Evolutionary conservation across 345 rosid species (phyloP), one percentile per base, ranked within the genome.

Genomic region (Hypericum androsaemum): DNA sequence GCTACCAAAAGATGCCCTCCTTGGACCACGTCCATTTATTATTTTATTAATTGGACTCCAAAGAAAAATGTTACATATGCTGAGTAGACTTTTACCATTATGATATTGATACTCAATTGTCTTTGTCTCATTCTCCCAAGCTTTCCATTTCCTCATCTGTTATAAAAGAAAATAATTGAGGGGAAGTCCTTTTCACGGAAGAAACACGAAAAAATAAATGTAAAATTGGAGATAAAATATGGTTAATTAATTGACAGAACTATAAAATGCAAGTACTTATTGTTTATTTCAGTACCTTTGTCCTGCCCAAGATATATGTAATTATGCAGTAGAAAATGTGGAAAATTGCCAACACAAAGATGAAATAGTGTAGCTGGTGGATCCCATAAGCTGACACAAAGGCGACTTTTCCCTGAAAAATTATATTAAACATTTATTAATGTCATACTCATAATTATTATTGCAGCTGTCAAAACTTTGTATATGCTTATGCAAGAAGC

Each of bases 131-230:
- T 47, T 53, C 64, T 90, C 98, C 98, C 98, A 90, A 6, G 61
- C 56, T 69, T 72, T 80, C 98, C 98, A 90, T 74, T 59, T 90
- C 63, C 78, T 84, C 92, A 84, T 90, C 98, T 90, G 73, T 57
- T 67, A 53, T 46, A 46, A 44, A 16, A 54, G 62, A 52, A 47
- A 37, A 52, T 14, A 17, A 51, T 61, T 46, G 37, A n/a, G 39
- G 38, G 36, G 16, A 22, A 41, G 2, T n/a, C 3, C 6, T 16
- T 37, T 10, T 37, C 50, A 50, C 39, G 12, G 12, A 15, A 42
- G 14, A 43, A 15, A 3, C n/a, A n/a, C 39, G 8, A 10, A 36
- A 6, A 45, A 10, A 32, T 14, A 40, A 12, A 37, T 44, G 7
- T 5, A 39, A 48, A n/a, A 22, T 22, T 22, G 50, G 44, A 3